Base-by-base conservation (phyloP, 208 protist species). In the Trypanosoma theileri region DNA sequence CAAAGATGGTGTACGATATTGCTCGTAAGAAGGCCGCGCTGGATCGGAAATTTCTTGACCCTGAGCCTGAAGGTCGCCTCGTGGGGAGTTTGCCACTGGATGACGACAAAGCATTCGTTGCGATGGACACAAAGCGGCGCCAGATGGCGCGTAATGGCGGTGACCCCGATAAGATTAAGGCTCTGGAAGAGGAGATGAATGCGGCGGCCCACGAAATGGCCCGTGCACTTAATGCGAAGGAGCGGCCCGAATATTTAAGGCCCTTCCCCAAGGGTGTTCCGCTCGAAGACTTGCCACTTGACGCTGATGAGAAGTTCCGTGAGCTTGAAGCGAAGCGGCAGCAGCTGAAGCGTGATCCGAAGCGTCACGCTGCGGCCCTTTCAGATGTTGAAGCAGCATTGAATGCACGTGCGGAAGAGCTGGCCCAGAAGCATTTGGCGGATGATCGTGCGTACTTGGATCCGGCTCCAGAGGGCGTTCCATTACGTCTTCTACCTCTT, bases 101-200 rank as follows among this genome's bases (percentile, higher is more conserved):
- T 14, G 75, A 75, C 24, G 81, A 89, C 59, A 65, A 71, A 19
- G 69, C 85, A 53, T 89, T 94, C 62, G 69, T 74, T 35, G 80
- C 80, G 13, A 63, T 91, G 14, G 85, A 91, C 63, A 80, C 76
- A 62, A 77, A 88, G 67, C 82, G 82, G 24, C 77, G 88, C 31
- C 73, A 76, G 19, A 21, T 84, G n/a, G 76, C 82, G 41, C 68
- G 71, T 61, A 55, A 54, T 48, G 65, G 64, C 11, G 75, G 66
- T 40, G 69, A 84, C 46, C 45, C 57, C 12, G 63, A 83, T 53
- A 76, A 77, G 67, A 77, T 91, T 11, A 50, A 66, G 24, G 76
- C 78, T 42, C 75, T 87, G 73, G 84, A 92, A 77, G 75, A 90
- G 35, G 67, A 72, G 46, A 82, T 93, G 81, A 86, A 89, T 64